Evolutionary conservation across 768 basidiomycete species (phyloP).

Genomic region (Thelephora aurantiotincta): DNA sequence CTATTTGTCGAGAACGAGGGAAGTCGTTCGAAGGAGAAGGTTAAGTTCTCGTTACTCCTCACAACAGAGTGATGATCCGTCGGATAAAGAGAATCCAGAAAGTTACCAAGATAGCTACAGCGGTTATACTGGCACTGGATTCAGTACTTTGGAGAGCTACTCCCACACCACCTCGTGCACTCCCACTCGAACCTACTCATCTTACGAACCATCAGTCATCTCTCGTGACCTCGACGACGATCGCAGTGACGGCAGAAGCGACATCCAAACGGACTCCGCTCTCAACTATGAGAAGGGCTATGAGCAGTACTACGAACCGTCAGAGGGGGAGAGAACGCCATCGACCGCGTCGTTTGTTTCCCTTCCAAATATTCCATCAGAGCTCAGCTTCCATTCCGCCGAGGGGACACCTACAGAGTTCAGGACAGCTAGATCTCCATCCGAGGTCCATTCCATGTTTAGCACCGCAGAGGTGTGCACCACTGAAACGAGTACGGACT

Average conservation of each 20-base stretch:
- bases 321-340: constrained; percentile 1
- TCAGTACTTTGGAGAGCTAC: constrained; percentile 17
- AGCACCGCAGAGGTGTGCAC: constrained; percentile 26
- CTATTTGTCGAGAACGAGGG: constrained; percentile 40
- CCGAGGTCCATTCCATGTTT: constrained; percentile 28
- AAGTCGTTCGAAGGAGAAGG: constrained; percentile 34
- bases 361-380: constrained; percentile 45
- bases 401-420: constrained; percentile 23
- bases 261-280: not conserved
- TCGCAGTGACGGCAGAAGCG: not conserved
- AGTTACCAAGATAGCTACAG: constrained; percentile 13
- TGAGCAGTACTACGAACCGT: too few species aligned
- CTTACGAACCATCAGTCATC: not conserved
- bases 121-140: not conserved
- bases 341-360: constrained; percentile 35
- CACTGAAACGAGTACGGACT: constrained; percentile 28
- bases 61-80: constrained; percentile 28
- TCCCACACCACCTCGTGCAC: constrained; percentile 8
- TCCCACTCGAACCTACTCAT: constrained; percentile 6
- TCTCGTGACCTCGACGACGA: not conserved
- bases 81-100: constrained; percentile 44
- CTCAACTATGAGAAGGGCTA: too few species aligned
- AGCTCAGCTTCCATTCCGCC: constrained; percentile 28
- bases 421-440: constrained; percentile 18
- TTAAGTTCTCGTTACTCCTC: constrained; percentile 28